A percentile compares a stretch with the other conserved stretches of the same genome.
These are phyloP conservation scores for Fraxinus quadrangulata DNA, from an alignment of 257 asterid species.

Conservation along the genomic window DNA sequence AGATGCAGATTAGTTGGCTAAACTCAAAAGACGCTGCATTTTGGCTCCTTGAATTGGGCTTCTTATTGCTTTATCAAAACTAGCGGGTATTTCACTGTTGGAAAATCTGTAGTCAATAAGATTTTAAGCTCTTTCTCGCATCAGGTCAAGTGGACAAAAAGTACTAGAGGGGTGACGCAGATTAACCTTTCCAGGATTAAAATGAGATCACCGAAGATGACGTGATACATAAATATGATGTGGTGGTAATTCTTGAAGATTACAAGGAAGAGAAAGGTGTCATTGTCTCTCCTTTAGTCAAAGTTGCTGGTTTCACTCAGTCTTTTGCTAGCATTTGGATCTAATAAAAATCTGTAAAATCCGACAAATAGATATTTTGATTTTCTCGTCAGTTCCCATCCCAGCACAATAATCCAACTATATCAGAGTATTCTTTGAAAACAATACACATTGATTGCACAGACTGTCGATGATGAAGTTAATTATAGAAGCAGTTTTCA, in stretches of 20 bases:
- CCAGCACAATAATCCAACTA: no score
- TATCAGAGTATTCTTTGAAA: no score
- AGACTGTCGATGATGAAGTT: no score
- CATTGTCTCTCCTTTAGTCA: conserved; percentile 50
- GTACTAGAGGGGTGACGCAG: conserved; percentile 46
- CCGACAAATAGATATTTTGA: conserved; percentile 56
- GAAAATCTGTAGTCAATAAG: conserved; percentile 35
- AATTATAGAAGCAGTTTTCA: no score
- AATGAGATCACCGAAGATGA: conserved; percentile 49
- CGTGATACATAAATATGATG: conserved; percentile 48
- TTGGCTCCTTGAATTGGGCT: conserved; percentile 45
- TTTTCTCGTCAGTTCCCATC: conserved; percentile 62
- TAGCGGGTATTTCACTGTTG: conserved; percentile 54
- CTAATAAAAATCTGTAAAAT: conserved; percentile 25
- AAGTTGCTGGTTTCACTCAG: conserved; percentile 66
- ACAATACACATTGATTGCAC: no score
- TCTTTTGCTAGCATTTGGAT: conserved; percentile 45
- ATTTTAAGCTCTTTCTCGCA: conserved; percentile 61
- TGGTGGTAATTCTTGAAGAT: conserved; percentile 64
- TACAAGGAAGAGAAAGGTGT: conserved; percentile 47
- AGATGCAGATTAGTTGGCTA: conserved; percentile 60
- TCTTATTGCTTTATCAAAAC: conserved; percentile 55
- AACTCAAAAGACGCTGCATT: conserved; percentile 39
- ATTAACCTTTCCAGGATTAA: conserved; percentile 55
- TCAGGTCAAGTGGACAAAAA: conserved; percentile 50